Conservation (phyloP, 768 basidiomycete species). For the Exidia glandulosa region DNA sequence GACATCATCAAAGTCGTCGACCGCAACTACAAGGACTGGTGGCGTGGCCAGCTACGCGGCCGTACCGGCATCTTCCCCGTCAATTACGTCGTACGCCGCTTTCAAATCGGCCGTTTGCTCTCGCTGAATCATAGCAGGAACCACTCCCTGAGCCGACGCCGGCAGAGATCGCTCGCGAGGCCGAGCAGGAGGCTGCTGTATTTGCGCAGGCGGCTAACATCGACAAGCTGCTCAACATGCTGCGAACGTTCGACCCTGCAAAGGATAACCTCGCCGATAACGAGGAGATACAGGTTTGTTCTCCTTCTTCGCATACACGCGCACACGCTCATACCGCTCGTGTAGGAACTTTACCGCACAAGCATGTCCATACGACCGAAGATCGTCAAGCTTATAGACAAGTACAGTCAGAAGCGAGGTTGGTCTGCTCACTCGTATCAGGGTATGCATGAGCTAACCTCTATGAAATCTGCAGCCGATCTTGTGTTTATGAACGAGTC, state of each 20-base stretch:
- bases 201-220: conserved; percentile 82
- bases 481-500: conserved; percentile 91
- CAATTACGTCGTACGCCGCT: conserved; percentile 74
- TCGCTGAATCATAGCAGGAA: too few species aligned
- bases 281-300: conserved; percentile 71
- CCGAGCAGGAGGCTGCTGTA: conserved; percentile 76
- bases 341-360: conserved; percentile 77
- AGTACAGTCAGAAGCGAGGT: conserved; percentile 90
- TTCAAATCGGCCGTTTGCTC: not conserved
- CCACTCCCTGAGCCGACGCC: conserved; percentile 75
- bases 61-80: conserved; percentile 93
- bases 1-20: conserved; percentile 94
- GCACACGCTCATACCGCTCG: conserved; percentile 1
- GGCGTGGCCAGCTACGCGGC: conserved; percentile 84
- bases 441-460: not conserved
- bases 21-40: conserved; percentile 93
- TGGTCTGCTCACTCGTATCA: conserved; percentile 4
- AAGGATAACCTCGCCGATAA: conserved; percentile 83
- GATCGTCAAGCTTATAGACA: conserved; percentile 93
- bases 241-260: conserved; percentile 59
- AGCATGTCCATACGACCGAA: conserved; percentile 86
- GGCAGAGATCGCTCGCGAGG: conserved; percentile 66
- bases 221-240: conserved; percentile 64
- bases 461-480: conserved; percentile 49
- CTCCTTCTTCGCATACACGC: conserved; percentile 1